phyloP scores from a whole-genome alignment of 2,329 filamentous ascomycete genomes.

The Rutstroemia sp. region DNA sequence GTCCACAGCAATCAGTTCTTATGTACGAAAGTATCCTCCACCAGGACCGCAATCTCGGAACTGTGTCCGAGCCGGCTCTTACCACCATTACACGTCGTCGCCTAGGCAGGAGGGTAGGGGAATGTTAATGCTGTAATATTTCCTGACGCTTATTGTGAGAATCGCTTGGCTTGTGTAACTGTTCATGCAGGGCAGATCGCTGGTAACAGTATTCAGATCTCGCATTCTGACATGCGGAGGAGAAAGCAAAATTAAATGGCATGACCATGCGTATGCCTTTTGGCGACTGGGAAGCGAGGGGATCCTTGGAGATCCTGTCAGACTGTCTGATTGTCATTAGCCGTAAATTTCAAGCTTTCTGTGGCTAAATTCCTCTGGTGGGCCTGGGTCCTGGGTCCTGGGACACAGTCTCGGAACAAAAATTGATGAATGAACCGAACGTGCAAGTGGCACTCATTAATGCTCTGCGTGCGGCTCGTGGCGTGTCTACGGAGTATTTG shows the following conservation, averaged over 20 bases:
- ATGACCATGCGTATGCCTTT: not conserved
- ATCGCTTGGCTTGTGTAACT: slow-evolving; percentile 3
- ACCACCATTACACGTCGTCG: not conserved
- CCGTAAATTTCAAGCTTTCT: too few relatives aligned
- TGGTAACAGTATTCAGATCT: slow-evolving; percentile 2
- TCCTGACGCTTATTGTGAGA: slow-evolving; percentile 1
- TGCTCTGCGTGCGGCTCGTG: slow-evolving; percentile 3
- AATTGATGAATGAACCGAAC: not conserved
- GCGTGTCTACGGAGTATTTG: not conserved
- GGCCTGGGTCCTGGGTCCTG: too few relatives aligned
- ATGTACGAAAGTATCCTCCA: not conserved
- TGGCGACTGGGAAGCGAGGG: not conserved
- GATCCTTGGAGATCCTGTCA: not conserved
- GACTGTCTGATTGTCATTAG: not conserved
- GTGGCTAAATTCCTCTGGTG: too few relatives aligned
- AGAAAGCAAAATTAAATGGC: slow-evolving; percentile 2
- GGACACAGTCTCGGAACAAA: not conserved
- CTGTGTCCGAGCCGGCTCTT: not conserved
- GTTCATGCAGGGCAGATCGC: slow-evolving; percentile 4
- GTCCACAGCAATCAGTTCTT: not conserved
- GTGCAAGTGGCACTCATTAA: not conserved
- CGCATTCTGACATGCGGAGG: slow-evolving; percentile 3
- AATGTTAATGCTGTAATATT: not conserved
- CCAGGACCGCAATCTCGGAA: not conserved
- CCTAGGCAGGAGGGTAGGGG: too few relatives aligned